Base-by-base conservation (phyloP, 257 asterid genomes). In the Prunella vulgaris region DNA sequence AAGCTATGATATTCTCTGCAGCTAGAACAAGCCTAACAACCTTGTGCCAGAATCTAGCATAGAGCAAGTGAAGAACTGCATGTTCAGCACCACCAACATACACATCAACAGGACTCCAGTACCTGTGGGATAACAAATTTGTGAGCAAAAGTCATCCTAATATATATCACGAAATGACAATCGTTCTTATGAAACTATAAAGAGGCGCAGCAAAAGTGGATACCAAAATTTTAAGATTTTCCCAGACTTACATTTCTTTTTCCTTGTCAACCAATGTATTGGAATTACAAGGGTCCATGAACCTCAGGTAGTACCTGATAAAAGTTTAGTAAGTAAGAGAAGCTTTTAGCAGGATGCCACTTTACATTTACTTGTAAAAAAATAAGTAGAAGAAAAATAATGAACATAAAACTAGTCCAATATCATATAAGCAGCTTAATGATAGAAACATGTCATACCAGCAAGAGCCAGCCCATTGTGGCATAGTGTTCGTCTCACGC, bases 401-500 rank as follows among this genome's bases (percentile, higher is more conserved):
- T 69, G 51, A 56, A 27, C 59, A 35, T 38, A 60, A 63, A 60
- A 60, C 63, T 58, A 48, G 57, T 28, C 18, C 10, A 71, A 72
- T 42, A 46, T 12, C 51, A 60, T 60, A 25, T 17, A 64, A 70
- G 75, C 61, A 70, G 42, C 49, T 74, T 30, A 63, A 49, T 37
- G 37, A 30, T 5, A 63, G 68, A 74, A 76, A 77, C 14, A 56
- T 57, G 68, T 14, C 69, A 66, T 76, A 94, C 99, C 99, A 94
- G 93, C 99, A 94, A 71, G 99, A 94, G 76, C 99, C 99, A 79
- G 99, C 99, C 99, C 99, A 94, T 40, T 94, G 99, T 1, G 99
- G 97, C 97, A 94, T 94, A 61, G 99, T 94, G 80, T 85, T 94
- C 13, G 97, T 89, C 77, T 94, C 97, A 30, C 99, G 95, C 71